phyloP scores from a whole-genome alignment of 495 filamentous ascomycete genomes.

The Trypethelium eluteriae region DNA sequence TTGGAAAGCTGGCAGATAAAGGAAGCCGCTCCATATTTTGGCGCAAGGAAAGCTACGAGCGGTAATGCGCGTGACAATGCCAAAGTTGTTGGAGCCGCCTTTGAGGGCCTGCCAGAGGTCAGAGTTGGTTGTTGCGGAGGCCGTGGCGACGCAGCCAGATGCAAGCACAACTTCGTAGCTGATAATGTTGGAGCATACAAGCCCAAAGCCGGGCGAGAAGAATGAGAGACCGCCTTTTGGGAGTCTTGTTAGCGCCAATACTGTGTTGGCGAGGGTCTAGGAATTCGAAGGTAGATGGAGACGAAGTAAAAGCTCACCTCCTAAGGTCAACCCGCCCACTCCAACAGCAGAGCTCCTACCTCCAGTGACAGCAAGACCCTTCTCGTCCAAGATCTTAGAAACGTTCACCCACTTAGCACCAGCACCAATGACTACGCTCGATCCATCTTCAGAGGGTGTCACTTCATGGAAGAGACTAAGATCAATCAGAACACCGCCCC shows the following conservation, averaged over 20 bases:
- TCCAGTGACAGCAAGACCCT: slow-evolving; percentile 19
- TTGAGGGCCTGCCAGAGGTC: slow-evolving; percentile 38
- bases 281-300: no score
- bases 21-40: slow-evolving; percentile 27
- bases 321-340: slow-evolving; percentile 21
- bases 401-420: slow-evolving; percentile 22
- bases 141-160: slow-evolving; percentile 24
- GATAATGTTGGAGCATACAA: slow-evolving; percentile 28
- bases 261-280: no score
- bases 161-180: slow-evolving; percentile 34
- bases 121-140: slow-evolving; percentile 21
- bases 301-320: slow-evolving; percentile 10
- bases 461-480: slow-evolving; percentile 40
- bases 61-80: slow-evolving; percentile 33
- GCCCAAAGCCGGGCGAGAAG: slow-evolving; percentile 10
- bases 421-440: slow-evolving; percentile 15
- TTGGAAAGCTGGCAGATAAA: slow-evolving; percentile 10
- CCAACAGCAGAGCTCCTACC: slow-evolving; percentile 22
- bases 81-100: slow-evolving; percentile 40
- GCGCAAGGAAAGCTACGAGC: slow-evolving; percentile 22
- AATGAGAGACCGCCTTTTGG: slow-evolving; percentile 20
- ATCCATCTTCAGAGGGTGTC: slow-evolving; percentile 37
- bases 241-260: no score
- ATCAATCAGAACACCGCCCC: slow-evolving; percentile 45
- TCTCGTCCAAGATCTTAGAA: slow-evolving; percentile 15